phyloP scores from a whole-genome alignment of 805 yeast genomes.

The Ogataea philodendri region DNA sequence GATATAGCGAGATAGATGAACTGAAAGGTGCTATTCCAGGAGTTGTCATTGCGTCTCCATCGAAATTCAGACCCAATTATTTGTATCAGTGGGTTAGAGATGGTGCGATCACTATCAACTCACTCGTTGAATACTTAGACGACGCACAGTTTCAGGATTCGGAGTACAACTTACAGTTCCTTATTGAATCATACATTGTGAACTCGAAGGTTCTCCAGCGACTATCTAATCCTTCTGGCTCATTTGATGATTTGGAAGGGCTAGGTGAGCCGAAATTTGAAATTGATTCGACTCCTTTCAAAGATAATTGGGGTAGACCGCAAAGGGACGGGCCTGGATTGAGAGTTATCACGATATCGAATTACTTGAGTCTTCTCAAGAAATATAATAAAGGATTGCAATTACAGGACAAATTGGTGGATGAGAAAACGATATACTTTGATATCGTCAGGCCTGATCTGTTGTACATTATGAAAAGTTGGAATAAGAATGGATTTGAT shows the following conservation, averaged over 20 bases:
- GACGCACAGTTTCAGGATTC: conserved; percentile 37
- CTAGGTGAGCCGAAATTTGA: conserved; percentile 90
- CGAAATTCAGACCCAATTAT: conserved; percentile 68
- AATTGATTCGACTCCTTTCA: conserved; percentile 62
- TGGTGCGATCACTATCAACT: conserved; percentile 73
- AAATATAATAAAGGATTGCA: conserved; percentile 28
- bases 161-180: conserved; percentile 16
- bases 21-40: conserved; percentile 53
- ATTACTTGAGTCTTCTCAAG: conserved; percentile 48
- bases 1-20: conserved; percentile 35
- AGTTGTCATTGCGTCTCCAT: conserved; percentile 83
- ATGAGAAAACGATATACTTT: conserved; percentile 41
- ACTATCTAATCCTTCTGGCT: conserved; percentile 66
- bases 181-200: conserved; percentile 60
- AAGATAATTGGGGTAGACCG: conserved; percentile 86
- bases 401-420: conserved; percentile 31
- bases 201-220: conserved; percentile 63
- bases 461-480: conserved; percentile 54
- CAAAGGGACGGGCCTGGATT: conserved; percentile 95
- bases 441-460: conserved; percentile 68
- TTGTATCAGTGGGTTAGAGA: conserved; percentile 91
- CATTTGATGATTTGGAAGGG: conserved; percentile 49
- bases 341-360: conserved; percentile 61
- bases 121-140: conserved; percentile 55
- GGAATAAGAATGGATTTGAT: conserved; percentile 74